A percentile compares a stretch with the other conserved stretches of the same genome.
phyloP scores from a whole-genome alignment of 1,139 yeast genomes.

The Geotrichum carabidarum region DNA sequence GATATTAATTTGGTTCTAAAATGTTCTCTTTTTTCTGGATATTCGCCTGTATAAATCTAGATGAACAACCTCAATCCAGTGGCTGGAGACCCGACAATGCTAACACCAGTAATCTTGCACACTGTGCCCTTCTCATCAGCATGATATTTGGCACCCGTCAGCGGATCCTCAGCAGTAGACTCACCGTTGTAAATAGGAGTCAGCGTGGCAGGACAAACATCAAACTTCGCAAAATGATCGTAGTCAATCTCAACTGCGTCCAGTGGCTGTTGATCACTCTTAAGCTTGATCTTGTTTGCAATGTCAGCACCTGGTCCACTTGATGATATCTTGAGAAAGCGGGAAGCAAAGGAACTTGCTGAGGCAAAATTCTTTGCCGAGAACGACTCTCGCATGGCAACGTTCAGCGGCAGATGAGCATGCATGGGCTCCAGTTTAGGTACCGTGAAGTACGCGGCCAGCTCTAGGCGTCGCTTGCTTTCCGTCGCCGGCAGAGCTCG shows the following conservation, averaged over 20 bases:
- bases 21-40: background rate
- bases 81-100: conserved; percentile 90
- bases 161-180: conserved; percentile 67
- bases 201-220: conserved; percentile 77
- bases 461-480: conserved; percentile 78
- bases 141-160: conserved; percentile 86
- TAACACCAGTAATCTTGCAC: conserved; percentile 70
- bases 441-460: conserved; percentile 92
- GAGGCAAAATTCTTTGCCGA: conserved; percentile 80
- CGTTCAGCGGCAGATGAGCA: conserved; percentile 81
- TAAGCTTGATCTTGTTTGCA: conserved; percentile 74
- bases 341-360: conserved; percentile 86
- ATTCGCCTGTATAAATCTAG: too few relatives aligned
- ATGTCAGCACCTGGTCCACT: conserved; percentile 76
- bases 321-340: conserved; percentile 62
- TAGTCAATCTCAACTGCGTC: conserved; percentile 89
- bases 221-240: conserved; percentile 87
- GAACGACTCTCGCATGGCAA: conserved; percentile 90
- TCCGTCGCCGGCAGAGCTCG: conserved; percentile 69
- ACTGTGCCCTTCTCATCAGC: conserved; percentile 69
- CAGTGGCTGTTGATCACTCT: conserved; percentile 71
- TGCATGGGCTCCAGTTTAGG: conserved; percentile 79
- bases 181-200: conserved; percentile 85
- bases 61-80: conserved; percentile 64
- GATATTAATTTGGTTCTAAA: background rate